Evolutionary conservation across 305 asterid species (phyloP), one percentile per base, ranked within the genome.

Genomic region (Withania somnifera): DNA sequence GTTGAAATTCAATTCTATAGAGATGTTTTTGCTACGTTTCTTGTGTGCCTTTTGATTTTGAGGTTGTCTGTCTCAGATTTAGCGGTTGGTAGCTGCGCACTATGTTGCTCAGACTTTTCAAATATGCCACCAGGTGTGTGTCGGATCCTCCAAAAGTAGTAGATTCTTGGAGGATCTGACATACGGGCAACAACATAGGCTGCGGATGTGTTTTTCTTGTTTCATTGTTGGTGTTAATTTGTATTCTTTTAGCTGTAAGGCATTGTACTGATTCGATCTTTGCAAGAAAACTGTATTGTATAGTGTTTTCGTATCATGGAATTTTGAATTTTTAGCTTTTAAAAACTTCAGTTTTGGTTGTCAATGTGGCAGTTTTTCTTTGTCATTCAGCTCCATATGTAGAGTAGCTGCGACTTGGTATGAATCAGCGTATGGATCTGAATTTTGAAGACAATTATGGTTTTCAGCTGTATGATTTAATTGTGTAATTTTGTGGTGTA

Each of bases 351-450:
- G 22, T 36, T 78, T 53, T 38, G 56, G 26, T n/a, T 2, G 1
- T 58, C 69, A 78, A 57, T 78, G 36, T 63, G 66, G 28, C 22
- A 24, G 15, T 64, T 61, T 80, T 47, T 52, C 20, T 66, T 64
- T 45, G 77, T 61, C 61, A 36, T 60, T 80, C 66, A 64, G 83
- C 64, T 80, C 78, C 83, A n/a, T 64, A 11, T 75, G 7, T 47
- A 15, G 52, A 42, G n/a, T 64, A 42, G 9, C 61, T 26, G 28
- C 1, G 26, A 64, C 32, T 64, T 80, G 34, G 45, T 69, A 63
- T 28, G 52, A 63, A 80, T 28, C 60, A 45, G 50, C 52, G 28
- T 64, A 63, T 69, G 50, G 32, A 45, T 45, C 75, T 63, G 32
- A 22, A 54, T 80, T 58, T 61, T 80, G 42, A 61, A 17, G 60